A percentile compares a stretch with the other conserved stretches of the same genome.
Evolutionary conservation across 345 rosid genomes (phyloP).

Genomic region (Psidium guajava): DNA sequence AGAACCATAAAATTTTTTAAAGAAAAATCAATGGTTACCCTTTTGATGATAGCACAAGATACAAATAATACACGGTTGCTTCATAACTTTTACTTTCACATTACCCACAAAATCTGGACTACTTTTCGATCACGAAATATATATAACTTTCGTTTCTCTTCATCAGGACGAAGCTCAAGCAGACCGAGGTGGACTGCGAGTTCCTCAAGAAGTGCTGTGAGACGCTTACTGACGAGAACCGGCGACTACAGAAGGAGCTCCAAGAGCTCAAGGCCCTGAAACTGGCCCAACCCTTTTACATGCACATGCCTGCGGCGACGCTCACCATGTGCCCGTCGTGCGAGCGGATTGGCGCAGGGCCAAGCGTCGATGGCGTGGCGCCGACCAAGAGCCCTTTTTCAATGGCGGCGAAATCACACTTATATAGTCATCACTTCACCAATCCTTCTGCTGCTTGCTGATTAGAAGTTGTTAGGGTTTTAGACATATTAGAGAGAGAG

Average conservation of each 20-base stretch:
- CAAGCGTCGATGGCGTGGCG: constrained; percentile 8
- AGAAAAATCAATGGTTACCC: neutral
- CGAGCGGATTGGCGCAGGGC: constrained; percentile 43
- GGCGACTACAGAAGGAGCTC: constrained; percentile 87
- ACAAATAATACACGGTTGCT: neutral
- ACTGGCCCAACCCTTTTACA: constrained; percentile 45
- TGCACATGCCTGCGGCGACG: constrained; percentile 80
- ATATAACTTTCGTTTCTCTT: neutral
- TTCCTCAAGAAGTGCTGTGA: constrained; percentile 82
- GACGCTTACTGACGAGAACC: constrained; percentile 82
- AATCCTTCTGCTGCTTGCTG: constrained; percentile 87
- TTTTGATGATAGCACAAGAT: neutral
- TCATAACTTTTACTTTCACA: neutral
- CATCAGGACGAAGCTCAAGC: constrained; percentile 88
- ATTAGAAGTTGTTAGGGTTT: constrained; percentile 1
- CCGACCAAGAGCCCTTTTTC: constrained; percentile 35
- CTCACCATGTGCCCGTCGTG: constrained; percentile 73
- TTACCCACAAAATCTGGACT: neutral
- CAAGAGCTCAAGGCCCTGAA: constrained; percentile 63
- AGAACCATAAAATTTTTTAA: neutral
- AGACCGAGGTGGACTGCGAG: constrained; percentile 97
- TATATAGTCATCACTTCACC: constrained; percentile 59
- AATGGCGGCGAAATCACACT: constrained; percentile 44
- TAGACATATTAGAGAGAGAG: neutral
- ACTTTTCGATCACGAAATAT: neutral